These are phyloP conservation scores for Fusarium chuoi DNA, from an alignment of 2,329 filamentous ascomycete species.

Conservation along the genomic window DNA sequence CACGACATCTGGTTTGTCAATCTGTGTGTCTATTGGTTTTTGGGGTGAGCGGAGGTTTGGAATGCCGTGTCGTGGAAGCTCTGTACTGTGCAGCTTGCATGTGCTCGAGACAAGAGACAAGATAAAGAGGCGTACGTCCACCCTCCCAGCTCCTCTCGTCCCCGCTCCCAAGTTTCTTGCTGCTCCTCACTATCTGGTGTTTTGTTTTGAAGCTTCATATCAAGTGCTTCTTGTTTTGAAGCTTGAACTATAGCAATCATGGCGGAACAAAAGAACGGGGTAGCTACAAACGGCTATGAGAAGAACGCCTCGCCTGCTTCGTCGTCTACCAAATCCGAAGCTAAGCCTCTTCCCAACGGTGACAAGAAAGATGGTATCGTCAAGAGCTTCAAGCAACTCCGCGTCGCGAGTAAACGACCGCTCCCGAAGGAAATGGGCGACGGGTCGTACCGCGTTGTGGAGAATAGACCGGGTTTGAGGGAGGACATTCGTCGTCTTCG, in stretches of 20 bases:
- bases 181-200: background rate
- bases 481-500: conserved; percentile 40
- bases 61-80: background rate
- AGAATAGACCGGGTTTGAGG: conserved; percentile 54
- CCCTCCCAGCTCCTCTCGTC: background rate
- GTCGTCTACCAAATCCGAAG: background rate
- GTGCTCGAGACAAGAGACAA: background rate
- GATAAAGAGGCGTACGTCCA: background rate
- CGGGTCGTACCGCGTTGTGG: conserved; percentile 64
- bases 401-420: conserved; percentile 66
- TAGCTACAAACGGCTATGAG: conserved; percentile 37
- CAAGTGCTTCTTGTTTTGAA: background rate
- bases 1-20: background rate
- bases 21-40: background rate
- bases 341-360: conserved; percentile 1
- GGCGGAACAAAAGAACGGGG: conserved; percentile 42
- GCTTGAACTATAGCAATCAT: conserved; percentile 21
- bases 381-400: conserved; percentile 47
- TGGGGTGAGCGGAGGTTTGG: background rate
- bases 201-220: background rate
- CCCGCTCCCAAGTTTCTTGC: background rate
- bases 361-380: conserved; percentile 42
- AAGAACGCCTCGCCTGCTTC: conserved; percentile 17
- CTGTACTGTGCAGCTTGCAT: background rate
- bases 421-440: conserved; percentile 71